Percentiles rank a stretch among this genome's conserved stretches.
Evolutionary conservation across 208 protist genomes (phyloP).

Genomic region (Crithidia acanthocephali): DNA sequence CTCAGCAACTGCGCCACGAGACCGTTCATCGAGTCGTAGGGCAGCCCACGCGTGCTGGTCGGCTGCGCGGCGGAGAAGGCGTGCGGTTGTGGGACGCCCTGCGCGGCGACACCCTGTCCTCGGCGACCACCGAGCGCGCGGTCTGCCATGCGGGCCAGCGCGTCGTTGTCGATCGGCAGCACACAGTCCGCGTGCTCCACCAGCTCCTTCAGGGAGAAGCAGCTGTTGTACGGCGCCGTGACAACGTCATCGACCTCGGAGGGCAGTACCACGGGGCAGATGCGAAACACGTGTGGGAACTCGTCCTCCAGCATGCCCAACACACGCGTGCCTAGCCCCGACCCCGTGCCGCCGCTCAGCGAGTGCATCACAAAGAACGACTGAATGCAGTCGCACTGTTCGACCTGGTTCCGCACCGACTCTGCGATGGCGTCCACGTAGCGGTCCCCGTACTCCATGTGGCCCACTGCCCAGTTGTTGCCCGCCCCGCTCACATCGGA

Average conservation of each 20-base stretch:
- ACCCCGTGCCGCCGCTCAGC: slow-evolving; percentile 97
- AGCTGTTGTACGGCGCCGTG: slow-evolving; percentile 96
- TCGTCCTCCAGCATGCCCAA: slow-evolving; percentile 94
- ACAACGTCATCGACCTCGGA: slow-evolving; percentile 95
- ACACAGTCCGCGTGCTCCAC: slow-evolving; percentile 95
- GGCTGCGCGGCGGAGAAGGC: slow-evolving; percentile 72
- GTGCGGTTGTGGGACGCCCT: slow-evolving; percentile 41
- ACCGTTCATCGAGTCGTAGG: slow-evolving; percentile 97
- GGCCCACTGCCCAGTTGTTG: slow-evolving; percentile 95
- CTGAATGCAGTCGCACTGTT: slow-evolving; percentile 96
- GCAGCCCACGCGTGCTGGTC: slow-evolving; percentile 76
- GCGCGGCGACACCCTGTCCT: slow-evolving; percentile 13
- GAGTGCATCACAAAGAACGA: slow-evolving; percentile 96
- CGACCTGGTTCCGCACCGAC: slow-evolving; percentile 83
- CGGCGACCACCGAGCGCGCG: slow-evolving; percentile 32
- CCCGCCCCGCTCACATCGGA: slow-evolving; percentile 88
- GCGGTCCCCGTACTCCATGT: slow-evolving; percentile 93
- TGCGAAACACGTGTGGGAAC: slow-evolving; percentile 92
- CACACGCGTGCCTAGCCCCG: slow-evolving; percentile 94
- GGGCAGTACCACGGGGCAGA: slow-evolving; percentile 92
- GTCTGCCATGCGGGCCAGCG: slow-evolving; percentile 87
- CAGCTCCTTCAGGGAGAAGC: slow-evolving; percentile 91
- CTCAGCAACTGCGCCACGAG: slow-evolving; percentile 95
- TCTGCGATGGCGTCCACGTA: slow-evolving; percentile 89
- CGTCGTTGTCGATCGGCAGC: slow-evolving; percentile 95